Evolutionary conservation across 2,329 filamentous ascomycete species (phyloP).

Genomic region (Paraconiothyrium sp.): DNA sequence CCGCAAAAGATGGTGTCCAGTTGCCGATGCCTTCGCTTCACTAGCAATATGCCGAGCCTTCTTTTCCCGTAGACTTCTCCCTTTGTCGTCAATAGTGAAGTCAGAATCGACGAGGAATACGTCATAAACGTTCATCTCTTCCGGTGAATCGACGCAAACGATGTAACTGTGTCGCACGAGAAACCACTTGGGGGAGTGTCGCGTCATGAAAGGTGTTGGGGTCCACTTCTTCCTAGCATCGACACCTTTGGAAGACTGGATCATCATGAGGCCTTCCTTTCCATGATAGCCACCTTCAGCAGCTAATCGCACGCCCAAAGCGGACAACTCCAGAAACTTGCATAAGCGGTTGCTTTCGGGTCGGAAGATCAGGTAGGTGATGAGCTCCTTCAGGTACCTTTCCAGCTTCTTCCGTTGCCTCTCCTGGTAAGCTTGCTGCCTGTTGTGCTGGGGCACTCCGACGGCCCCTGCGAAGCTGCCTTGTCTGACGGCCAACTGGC

Average conservation of each 20-base stretch:
- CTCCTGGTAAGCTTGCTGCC: conserved; percentile 74
- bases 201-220: conserved; percentile 78
- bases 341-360: conserved; percentile 95
- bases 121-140: conserved; percentile 98
- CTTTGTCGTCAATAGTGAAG: conserved; percentile 83
- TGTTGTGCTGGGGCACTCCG: conserved; percentile 50
- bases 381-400: conserved; percentile 90
- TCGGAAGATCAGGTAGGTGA: conserved; percentile 95
- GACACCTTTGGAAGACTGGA: conserved; percentile 88
- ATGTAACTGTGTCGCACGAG: conserved; percentile 97
- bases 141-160: conserved; percentile 96
- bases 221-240: conserved; percentile 85
- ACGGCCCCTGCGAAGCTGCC: conserved; percentile 54
- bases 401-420: conserved; percentile 85
- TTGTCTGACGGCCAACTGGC: conserved; percentile 38
- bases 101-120: conserved; percentile 95
- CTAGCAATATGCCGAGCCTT: conserved; percentile 71
- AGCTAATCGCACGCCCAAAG: conserved; percentile 89
- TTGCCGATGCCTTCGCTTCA: conserved; percentile 69
- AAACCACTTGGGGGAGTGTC: conserved; percentile 96
- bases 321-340: conserved; percentile 94
- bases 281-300: conserved; percentile 97
- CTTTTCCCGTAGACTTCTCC: conserved; percentile 58
- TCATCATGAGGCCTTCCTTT: conserved; percentile 93
- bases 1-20: conserved; percentile 84